These are phyloP conservation scores for Cyamopsis tetragonoloba DNA, from an alignment of 306 rosid species.

Conservation along the genomic window DNA sequence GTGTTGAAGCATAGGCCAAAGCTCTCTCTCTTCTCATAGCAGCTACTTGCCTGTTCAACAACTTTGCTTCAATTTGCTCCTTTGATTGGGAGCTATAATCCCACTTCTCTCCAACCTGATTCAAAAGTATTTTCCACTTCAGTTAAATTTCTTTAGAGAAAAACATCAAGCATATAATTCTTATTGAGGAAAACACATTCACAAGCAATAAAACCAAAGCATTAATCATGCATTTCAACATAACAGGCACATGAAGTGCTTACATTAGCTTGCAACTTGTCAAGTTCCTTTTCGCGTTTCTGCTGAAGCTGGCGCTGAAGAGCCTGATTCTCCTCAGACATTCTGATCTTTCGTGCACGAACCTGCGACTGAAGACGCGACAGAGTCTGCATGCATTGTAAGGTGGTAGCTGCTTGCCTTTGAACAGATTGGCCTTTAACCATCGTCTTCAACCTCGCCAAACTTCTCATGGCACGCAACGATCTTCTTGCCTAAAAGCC, in stretches of 20 bases:
- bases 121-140: conserved; percentile 12
- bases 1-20: conserved; percentile 78
- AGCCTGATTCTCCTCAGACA: conserved; percentile 84
- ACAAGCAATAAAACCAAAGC: background rate
- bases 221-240: background rate
- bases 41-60: conserved; percentile 58
- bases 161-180: background rate
- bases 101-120: conserved; percentile 64
- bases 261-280: conserved; percentile 57
- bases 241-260: conserved; percentile 23
- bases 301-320: conserved; percentile 64
- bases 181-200: background rate
- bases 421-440: conserved; percentile 75
- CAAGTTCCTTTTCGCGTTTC: conserved; percentile 62
- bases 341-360: conserved; percentile 64
- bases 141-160: background rate
- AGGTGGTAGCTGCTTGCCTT: conserved; percentile 70
- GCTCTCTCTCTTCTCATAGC: conserved; percentile 88
- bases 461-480: conserved; percentile 67
- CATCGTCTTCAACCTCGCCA: conserved; percentile 76
- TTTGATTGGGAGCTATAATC: conserved; percentile 58
- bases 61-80: conserved; percentile 65
- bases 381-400: conserved; percentile 90
- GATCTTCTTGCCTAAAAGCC: conserved; percentile 70
- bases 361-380: conserved; percentile 75